Conservation (phyloP, 257 asterid genomes). For the Solanum arcanum region DNA sequence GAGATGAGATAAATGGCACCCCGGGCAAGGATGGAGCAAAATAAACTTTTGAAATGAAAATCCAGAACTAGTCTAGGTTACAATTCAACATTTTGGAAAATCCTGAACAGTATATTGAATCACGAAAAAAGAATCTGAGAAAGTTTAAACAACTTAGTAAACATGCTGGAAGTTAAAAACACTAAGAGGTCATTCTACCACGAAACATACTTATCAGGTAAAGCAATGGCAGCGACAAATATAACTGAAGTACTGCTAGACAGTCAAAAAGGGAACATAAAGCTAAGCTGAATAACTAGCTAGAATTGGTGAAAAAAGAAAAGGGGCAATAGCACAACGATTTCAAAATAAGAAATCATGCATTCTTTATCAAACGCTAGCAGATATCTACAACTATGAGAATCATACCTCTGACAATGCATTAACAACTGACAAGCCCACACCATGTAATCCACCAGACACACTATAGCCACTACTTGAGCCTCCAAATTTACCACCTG, state of each 20-base stretch:
- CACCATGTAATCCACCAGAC: conserved; percentile 99
- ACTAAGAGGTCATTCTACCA: background rate
- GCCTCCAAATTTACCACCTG: conserved; percentile 99
- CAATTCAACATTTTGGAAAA: background rate
- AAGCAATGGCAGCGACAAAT: background rate
- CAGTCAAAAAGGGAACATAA: background rate
- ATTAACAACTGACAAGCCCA: conserved; percentile 94
- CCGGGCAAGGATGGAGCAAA: background rate
- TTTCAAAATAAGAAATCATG: background rate
- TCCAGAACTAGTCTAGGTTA: background rate
- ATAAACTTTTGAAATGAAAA: background rate
- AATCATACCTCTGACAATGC: conserved; percentile 83
- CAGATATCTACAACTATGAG: background rate
- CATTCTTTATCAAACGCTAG: background rate
- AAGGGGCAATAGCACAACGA: background rate
- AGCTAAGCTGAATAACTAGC: background rate
- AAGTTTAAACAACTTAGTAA: background rate
- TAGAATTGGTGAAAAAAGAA: background rate
- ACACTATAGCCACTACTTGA: conserved; percentile 93
- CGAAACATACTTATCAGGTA: background rate
- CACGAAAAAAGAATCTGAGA: background rate
- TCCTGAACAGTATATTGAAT: background rate
- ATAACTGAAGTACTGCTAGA: background rate
- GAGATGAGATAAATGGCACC: background rate
- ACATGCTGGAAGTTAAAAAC: background rate